Evolutionary conservation across 73 alveolate species (phyloP), one percentile per base, ranked within the genome.

Genomic region (Uronychia setigera): DNA sequence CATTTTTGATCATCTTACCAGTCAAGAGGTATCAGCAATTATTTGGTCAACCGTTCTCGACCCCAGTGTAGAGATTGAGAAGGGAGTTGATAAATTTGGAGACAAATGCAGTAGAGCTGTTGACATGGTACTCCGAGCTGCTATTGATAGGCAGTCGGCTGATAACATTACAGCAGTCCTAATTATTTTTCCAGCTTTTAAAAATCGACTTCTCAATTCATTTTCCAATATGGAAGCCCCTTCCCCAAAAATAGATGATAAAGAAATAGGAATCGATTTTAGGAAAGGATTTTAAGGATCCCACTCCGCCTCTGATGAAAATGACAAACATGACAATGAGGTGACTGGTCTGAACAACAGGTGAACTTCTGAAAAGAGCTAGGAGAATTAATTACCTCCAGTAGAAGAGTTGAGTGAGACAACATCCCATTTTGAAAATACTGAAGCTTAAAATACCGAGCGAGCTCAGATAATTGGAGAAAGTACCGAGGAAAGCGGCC

Each of bases 1-100:
- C 32, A 95, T 95, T 31, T 95, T 85, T 89, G 99, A 95, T 67
- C 94, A 89, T 77, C 87, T 95, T 60, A 82, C 91, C n/a, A 92
- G 91, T 74, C 78, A 94, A 83, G 99, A 95, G 35, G 92, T 96
- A 27, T 78, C 87, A 31, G 93, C 94, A 80, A 81, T 92, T 79
- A 94, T 94, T 60, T 94, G 94, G 93, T 29, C 1, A 1, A 30
- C 81, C n/a, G 60, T 31, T 25, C 26, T 34, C 14, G n/a, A n/a
- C n/a, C n/a, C n/a, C n/a, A n/a, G n/a, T n/a, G n/a, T n/a, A n/a
- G 33, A 81, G 14, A 32, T 5, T 46, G n/a, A 46, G n/a, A 11
- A 46, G n/a, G 67, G 67, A 19, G 19, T 11, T 5, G 19, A 46
- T 19, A 46, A 19, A 5, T 46, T 46, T 46, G 67, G 67, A 46